phyloP scores from a whole-genome alignment of 2,329 filamentous ascomycete genomes.

The Aspergillus aculeatus region DNA sequence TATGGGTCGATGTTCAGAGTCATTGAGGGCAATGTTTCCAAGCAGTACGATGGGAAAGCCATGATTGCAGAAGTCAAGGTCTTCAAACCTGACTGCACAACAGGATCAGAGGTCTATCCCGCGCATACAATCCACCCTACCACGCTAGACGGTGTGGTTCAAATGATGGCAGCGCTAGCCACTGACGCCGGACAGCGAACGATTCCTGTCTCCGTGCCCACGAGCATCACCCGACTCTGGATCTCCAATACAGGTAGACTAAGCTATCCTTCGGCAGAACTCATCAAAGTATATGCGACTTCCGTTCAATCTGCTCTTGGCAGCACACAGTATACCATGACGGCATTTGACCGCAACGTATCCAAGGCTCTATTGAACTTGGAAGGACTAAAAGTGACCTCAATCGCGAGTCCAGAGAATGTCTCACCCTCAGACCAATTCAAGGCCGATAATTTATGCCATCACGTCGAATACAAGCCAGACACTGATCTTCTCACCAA shows the following conservation, averaged over 20 bases:
- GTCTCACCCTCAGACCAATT: background rate
- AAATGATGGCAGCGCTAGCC: constrained; percentile 9
- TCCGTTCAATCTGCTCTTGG: background rate
- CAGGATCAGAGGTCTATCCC: background rate
- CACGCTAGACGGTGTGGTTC: constrained; percentile 9
- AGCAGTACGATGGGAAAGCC: background rate
- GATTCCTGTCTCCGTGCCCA: constrained; percentile 1
- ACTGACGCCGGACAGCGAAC: background rate
- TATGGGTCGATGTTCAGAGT: constrained; percentile 6
- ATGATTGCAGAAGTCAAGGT: constrained; percentile 1
- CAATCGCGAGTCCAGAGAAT: background rate
- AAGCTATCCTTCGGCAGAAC: constrained; percentile 1
- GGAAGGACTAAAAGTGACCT: background rate
- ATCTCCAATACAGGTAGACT: background rate
- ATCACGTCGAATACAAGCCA: background rate
- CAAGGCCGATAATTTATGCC: background rate
- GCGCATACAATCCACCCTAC: constrained; percentile 11
- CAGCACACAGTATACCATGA: background rate
- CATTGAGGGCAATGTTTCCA: background rate
- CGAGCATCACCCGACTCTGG: constrained; percentile 5
- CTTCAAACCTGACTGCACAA: background rate
- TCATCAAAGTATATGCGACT: background rate
- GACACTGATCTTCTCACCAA: background rate
- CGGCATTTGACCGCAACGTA: background rate
- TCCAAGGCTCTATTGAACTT: background rate